These are phyloP conservation scores for Vitis rupestris DNA, from an alignment of 164 flowering plant genomes.

Conservation along the genomic window DNA sequence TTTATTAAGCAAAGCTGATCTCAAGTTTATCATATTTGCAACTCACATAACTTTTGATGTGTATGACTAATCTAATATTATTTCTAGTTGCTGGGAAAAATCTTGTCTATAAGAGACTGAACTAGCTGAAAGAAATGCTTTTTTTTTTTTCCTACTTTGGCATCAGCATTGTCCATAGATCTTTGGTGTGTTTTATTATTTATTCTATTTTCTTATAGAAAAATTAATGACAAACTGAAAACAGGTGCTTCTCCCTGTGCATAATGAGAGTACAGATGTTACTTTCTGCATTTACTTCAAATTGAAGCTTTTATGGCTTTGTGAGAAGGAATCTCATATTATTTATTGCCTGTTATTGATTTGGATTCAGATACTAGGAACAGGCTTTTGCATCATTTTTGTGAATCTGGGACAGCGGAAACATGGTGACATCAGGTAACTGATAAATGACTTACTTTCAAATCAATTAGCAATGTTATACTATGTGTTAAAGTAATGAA, in stretches of 20 bases:
- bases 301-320: too few relatives aligned
- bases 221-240: too few relatives aligned
- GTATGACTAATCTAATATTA: background rate
- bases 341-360: constrained; percentile 4
- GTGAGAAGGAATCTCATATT: constrained; percentile 1
- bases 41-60: too few relatives aligned
- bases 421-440: constrained; percentile 87
- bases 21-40: background rate
- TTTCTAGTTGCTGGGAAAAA: background rate
- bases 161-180: background rate
- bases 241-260: too few relatives aligned
- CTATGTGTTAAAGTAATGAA: too few relatives aligned
- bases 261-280: too few relatives aligned
- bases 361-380: constrained; percentile 77
- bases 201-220: too few relatives aligned
- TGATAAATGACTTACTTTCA: background rate
- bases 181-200: too few relatives aligned
- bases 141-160: background rate
- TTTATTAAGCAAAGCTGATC: background rate
- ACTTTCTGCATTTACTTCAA: background rate
- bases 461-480: too few relatives aligned
- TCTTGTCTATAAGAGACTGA: background rate
- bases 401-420: constrained; percentile 84
- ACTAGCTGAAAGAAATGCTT: background rate
- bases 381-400: constrained; percentile 79